Percentiles rank a stretch among this genome's conserved stretches.
Evolutionary conservation across 306 rosid genomes (phyloP).

Genomic region (Cucurbita ficifolia): DNA sequence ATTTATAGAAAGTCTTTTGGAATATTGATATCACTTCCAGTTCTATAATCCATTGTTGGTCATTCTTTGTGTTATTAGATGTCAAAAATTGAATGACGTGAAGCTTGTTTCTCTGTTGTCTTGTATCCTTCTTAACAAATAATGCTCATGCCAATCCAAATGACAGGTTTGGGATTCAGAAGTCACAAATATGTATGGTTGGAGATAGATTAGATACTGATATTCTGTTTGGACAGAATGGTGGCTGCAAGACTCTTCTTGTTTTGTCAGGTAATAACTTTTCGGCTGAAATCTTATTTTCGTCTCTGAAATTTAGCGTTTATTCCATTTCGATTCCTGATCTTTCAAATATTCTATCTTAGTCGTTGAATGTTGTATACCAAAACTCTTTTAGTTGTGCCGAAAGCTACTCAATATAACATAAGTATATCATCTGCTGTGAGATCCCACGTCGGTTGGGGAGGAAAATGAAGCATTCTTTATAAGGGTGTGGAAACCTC

Average conservation of each 20-base stretch:
- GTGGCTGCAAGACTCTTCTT: constrained; percentile 95
- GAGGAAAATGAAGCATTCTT: too few relatives aligned
- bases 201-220: constrained; percentile 96
- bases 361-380: neutral
- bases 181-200: constrained; percentile 94
- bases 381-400: neutral
- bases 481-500: too few relatives aligned
- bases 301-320: neutral
- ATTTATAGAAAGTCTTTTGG: neutral
- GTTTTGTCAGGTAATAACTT: constrained; percentile 54
- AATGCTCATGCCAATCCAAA: constrained; percentile 5
- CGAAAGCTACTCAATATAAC: neutral
- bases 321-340: neutral
- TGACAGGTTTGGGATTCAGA: constrained; percentile 68
- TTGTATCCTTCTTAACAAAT: neutral
- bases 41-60: neutral
- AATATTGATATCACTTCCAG: neutral
- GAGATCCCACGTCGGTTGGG: too few relatives aligned
- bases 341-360: neutral
- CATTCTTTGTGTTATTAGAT: neutral
- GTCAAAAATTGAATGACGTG: neutral
- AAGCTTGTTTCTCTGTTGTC: neutral
- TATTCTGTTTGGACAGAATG: constrained; percentile 90
- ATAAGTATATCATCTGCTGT: neutral
- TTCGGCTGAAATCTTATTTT: neutral